phyloP scores from a whole-genome alignment of 441 rosid genomes.

The Jatropha podagrica region DNA sequence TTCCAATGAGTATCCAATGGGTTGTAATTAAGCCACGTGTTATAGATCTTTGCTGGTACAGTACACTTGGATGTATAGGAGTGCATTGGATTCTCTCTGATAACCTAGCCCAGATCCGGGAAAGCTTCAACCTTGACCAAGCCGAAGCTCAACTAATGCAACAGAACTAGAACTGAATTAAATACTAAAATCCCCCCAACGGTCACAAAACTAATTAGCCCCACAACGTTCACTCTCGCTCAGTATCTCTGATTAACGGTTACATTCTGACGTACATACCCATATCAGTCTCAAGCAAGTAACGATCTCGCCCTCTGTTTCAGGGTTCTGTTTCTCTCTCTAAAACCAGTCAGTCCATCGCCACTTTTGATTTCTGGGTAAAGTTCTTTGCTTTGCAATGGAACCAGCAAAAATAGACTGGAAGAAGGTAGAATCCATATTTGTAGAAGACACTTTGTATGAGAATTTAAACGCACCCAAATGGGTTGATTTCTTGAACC shows the following conservation, averaged over 20 bases:
- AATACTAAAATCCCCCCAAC: conserved; percentile 20
- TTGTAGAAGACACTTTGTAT: conserved; percentile 61
- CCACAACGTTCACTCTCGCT: conserved; percentile 23
- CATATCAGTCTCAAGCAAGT: neutral
- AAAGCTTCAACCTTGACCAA: neutral
- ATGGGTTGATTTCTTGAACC: conserved; percentile 75
- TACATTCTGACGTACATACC: conserved; percentile 21
- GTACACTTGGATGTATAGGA: neutral
- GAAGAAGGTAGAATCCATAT: conserved; percentile 72
- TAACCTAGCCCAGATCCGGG: neutral
- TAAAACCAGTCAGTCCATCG: neutral
- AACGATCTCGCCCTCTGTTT: neutral
- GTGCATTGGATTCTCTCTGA: neutral
- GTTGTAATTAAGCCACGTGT: neutral
- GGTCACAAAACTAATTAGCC: conserved; percentile 27
- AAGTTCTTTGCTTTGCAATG: conserved; percentile 38
- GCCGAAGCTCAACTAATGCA: neutral
- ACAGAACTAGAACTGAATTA: neutral
- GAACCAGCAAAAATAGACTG: conserved; percentile 93
- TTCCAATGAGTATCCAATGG: too few species aligned
- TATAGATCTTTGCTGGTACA: neutral
- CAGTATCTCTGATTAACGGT: conserved; percentile 34
- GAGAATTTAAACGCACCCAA: conserved; percentile 84
- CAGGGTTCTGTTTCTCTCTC: conserved; percentile 19
- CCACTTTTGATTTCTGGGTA: neutral